Percentiles rank a stretch among this genome's conserved stretches.
Conservation (phyloP, 495 filamentous ascomycete species). For the Cudoniella acicularis region DNA sequence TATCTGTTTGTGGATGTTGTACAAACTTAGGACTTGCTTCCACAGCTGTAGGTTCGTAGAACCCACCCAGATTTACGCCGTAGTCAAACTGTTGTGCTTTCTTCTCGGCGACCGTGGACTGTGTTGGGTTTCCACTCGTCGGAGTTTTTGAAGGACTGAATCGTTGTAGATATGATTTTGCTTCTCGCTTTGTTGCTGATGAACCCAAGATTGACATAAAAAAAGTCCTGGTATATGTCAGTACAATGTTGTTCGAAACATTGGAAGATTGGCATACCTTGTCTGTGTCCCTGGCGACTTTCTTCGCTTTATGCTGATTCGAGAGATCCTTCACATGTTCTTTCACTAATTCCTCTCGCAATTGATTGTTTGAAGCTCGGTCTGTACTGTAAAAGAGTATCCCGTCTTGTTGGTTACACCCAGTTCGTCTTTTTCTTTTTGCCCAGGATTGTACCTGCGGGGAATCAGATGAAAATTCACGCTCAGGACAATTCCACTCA, state of each 20-base stretch:
- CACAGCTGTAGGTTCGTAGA: conserved; percentile 59
- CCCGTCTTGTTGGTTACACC: neutral
- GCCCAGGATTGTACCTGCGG: conserved; percentile 27
- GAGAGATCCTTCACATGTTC: conserved; percentile 25
- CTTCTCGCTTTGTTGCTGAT: conserved; percentile 85
- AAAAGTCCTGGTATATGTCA: conserved; percentile 58
- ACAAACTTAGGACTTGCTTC: conserved; percentile 61
- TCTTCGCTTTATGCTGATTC: conserved; percentile 24
- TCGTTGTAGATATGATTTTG: conserved; percentile 78
- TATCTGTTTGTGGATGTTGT: conserved; percentile 39
- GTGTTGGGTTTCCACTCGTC: neutral
- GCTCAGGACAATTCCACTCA: conserved; percentile 13
- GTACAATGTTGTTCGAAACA: neutral
- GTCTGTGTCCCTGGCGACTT: conserved; percentile 21
- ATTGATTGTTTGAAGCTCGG: conserved; percentile 7
- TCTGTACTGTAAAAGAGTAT: conserved; percentile 14
- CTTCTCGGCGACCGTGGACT: neutral
- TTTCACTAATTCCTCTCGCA: conserved; percentile 20
- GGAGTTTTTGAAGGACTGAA: conserved; percentile 48
- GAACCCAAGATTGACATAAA: conserved; percentile 78
- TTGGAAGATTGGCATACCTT: conserved; percentile 18
- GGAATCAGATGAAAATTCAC: conserved; percentile 39
- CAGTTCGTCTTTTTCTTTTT: conserved; percentile 3
- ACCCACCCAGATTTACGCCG: conserved; percentile 58
- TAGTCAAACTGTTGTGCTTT: conserved; percentile 14